Conservation (phyloP, 306 rosid genomes). For the Vicia villosa region DNA sequence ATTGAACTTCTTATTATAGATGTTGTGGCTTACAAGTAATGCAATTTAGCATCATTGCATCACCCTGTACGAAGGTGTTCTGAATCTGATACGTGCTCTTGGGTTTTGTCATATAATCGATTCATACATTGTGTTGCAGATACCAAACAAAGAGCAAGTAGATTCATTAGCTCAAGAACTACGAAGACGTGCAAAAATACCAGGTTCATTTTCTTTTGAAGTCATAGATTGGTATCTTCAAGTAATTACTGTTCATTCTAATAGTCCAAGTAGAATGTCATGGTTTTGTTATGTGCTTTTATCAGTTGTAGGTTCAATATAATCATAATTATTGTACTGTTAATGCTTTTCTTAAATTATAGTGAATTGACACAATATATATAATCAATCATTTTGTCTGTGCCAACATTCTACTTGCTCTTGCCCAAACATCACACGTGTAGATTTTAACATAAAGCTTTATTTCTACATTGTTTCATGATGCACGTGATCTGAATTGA, state of each 20-base stretch:
- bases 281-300: slow-evolving; percentile 1
- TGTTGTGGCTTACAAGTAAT: slow-evolving; percentile 20
- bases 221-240: slow-evolving; percentile 31
- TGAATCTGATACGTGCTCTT: slow-evolving; percentile 15
- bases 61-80: slow-evolving; percentile 24
- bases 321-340: background rate
- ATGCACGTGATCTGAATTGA: slow-evolving; percentile 13
- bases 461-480: slow-evolving; percentile 21
- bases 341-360: slow-evolving; percentile 22
- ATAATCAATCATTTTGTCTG: slow-evolving; percentile 14
- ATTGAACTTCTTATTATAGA: slow-evolving; percentile 23
- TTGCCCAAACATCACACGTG: slow-evolving; percentile 3
- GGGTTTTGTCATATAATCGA: slow-evolving; percentile 24
- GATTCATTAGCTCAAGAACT: slow-evolving; percentile 81
- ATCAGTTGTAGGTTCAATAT: slow-evolving; percentile 7
- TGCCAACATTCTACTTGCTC: slow-evolving; percentile 23
- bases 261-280: slow-evolving; percentile 2
- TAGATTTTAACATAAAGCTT: slow-evolving; percentile 2
- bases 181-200: slow-evolving; percentile 75
- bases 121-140: slow-evolving; percentile 47
- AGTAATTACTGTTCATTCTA: slow-evolving; percentile 19
- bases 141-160: slow-evolving; percentile 92
- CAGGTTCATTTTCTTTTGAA: slow-evolving; percentile 62
- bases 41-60: background rate
- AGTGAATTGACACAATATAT: background rate